Evolutionary conservation across 208 protist species (phyloP), one percentile per base, ranked within the genome.

Genomic region (Trichomonas vaginalis): DNA sequence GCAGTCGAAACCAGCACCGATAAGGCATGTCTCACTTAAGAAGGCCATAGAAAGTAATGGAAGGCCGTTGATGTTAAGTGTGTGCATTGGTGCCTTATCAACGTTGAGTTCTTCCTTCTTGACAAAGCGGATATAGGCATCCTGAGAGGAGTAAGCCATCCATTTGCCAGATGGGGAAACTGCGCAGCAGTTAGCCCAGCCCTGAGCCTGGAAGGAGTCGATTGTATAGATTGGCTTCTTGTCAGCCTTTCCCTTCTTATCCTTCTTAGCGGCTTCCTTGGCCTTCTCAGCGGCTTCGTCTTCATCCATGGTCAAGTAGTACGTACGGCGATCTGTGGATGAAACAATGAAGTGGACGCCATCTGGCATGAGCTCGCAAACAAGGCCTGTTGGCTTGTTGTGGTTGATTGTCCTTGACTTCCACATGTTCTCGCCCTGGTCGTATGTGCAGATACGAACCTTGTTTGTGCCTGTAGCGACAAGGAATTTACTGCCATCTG

Each of bases 371-470:
- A 98, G 98, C n/a, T 96, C 97, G 27, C 98, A 86, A 45, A 96
- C 96, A 14, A 97, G 95, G 35, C 98, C 97, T 23, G 98, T 98
- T 0, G 97, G 98, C 46, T 96, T 79, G 96, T 97, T 97, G 37
- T 97, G 96, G 80, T 97, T 96, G 47, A 98, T 96, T 47, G 96
- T 97, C 96, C 98, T 98, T 40, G 96, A 97, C 61, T 98, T 97
- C 98, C 98, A 99, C 98, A 98, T 99, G 82, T 99, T 98, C 96
- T 98, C 98, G 8, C 97, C 97, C 86, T 97, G 97, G 95, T 99
- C 98, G 96, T 98, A 99, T 96, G 97, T 97, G 96, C 98, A 99
- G 27, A 99, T 97, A 10, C 97, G 97, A 12, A 98, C 96, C 32
- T 96, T 82, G 49, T 98, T 98, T 35, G 97, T 96, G 62, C 98